phyloP scores from a whole-genome alignment of 768 basidiomycete species.

The Baorangia bicolor region DNA sequence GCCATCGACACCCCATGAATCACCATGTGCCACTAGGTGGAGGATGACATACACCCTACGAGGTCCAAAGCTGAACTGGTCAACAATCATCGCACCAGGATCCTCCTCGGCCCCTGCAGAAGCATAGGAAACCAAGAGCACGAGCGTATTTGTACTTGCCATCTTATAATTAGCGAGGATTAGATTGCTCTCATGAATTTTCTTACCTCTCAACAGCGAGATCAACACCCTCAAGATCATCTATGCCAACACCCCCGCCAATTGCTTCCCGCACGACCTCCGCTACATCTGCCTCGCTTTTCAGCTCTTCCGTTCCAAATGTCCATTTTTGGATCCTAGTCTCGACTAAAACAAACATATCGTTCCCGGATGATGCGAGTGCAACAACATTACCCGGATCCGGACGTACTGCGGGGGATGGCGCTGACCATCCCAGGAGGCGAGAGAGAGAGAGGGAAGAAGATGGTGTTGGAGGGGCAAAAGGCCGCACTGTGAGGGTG shows the following conservation, averaged over 20 bases:
- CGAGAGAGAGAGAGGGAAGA: constrained; percentile 44
- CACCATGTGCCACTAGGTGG: constrained; percentile 37
- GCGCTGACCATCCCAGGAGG: constrained; percentile 42
- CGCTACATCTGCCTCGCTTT: constrained; percentile 56
- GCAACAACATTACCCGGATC: constrained; percentile 65
- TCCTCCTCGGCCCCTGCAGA: constrained; percentile 46
- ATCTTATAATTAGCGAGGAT: not conserved
- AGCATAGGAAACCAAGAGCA: constrained; percentile 68
- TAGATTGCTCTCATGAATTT: not conserved
- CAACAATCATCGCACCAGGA: constrained; percentile 31
- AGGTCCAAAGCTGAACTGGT: constrained; percentile 43
- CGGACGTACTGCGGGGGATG: constrained; percentile 38
- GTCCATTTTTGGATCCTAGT: constrained; percentile 68
- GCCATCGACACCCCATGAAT: constrained; percentile 30
- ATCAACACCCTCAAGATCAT: constrained; percentile 77
- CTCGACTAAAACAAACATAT: constrained; percentile 69
- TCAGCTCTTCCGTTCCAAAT: constrained; percentile 53
- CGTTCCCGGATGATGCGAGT: constrained; percentile 50
- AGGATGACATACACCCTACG: constrained; percentile 66
- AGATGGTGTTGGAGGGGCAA: constrained; percentile 49
- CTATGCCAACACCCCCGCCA: constrained; percentile 42
- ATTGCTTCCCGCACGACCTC: constrained; percentile 48
- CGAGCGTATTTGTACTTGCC: constrained; percentile 50
- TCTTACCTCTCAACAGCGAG: constrained; percentile 58
- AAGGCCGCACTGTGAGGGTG: constrained; percentile 55